Conservation (phyloP, 1,284 basidiomycete genomes). For the Schizophyllum commune region DNA sequence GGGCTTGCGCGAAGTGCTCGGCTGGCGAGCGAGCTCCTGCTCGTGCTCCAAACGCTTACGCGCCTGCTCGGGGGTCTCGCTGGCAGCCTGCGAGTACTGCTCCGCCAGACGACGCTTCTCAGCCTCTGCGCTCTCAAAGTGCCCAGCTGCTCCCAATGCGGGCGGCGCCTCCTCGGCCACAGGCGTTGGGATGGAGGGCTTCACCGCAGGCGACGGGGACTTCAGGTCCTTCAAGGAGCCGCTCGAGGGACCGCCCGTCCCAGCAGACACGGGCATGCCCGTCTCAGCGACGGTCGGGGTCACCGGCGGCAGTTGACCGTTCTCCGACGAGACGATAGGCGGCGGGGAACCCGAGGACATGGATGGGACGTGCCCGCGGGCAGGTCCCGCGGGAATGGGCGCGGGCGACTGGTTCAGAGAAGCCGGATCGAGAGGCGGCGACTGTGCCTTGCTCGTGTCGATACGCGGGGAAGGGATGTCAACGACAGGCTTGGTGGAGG, state of each 20-base stretch:
- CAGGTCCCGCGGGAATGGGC: constrained; percentile 32
- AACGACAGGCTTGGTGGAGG: constrained; percentile 1
- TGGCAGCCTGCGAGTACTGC: constrained; percentile 26
- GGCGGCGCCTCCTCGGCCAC: constrained; percentile 10
- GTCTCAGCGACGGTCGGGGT: constrained; percentile 59
- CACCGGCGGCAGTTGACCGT: constrained; percentile 24
- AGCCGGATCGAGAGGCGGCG: constrained; percentile 43
- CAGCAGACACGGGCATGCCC: constrained; percentile 45
- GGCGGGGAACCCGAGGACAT: constrained; percentile 19
- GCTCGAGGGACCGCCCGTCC: constrained; percentile 48
- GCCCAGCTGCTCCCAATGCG: constrained; percentile 22
- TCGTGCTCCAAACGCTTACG: constrained; percentile 62
- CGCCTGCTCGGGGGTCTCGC: constrained; percentile 56
- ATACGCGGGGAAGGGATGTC: constrained; percentile 8
- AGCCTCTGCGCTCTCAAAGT: constrained; percentile 39
- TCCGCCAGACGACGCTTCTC: constrained; percentile 44
- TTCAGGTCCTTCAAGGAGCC: constrained; percentile 52
- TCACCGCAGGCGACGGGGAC: constrained; percentile 19
- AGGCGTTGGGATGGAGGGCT: neutral
- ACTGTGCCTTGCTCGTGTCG: constrained; percentile 11
- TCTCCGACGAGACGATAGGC: constrained; percentile 15
- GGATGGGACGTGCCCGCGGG: constrained; percentile 11
- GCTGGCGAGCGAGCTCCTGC: constrained; percentile 32
- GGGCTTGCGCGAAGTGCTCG: neutral
- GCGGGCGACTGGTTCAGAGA: constrained; percentile 51